These are phyloP conservation scores for Sedum album DNA, from an alignment of 164 flowering plant species.

Conservation along the genomic window DNA sequence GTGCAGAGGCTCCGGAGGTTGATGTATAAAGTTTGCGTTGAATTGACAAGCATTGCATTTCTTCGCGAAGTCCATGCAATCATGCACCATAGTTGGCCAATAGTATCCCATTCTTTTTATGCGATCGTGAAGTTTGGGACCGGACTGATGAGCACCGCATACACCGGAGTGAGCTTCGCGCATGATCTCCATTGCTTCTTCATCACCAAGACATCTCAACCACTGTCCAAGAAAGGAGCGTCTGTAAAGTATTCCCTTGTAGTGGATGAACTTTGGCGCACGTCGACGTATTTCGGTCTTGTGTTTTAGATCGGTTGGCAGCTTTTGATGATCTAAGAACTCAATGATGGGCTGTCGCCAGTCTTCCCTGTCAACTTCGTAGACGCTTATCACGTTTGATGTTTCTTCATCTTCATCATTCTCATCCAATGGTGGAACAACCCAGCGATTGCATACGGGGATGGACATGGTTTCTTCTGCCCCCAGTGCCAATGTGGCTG, in stretches of 20 bases:
- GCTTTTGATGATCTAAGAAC: neutral
- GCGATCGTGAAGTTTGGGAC: conserved; percentile 15
- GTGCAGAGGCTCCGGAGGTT: conserved; percentile 8
- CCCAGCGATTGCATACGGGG: neutral
- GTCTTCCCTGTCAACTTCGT: neutral
- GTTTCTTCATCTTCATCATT: neutral
- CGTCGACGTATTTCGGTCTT: conserved; percentile 6
- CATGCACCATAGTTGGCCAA: neutral
- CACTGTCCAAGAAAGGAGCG: conserved; percentile 7
- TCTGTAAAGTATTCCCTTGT: conserved; percentile 11
- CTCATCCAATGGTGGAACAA: neutral
- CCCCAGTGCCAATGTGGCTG: neutral
- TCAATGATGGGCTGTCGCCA: conserved; percentile 9
- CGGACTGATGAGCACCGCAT: conserved; percentile 19
- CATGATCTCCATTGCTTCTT: neutral
- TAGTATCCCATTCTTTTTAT: neutral
- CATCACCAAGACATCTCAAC: neutral
- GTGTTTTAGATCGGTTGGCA: neutral
- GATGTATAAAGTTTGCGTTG: conserved; percentile 1
- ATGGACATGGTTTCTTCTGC: neutral
- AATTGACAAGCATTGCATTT: neutral
- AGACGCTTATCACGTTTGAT: neutral
- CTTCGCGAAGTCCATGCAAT: neutral
- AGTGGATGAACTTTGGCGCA: conserved; percentile 9
- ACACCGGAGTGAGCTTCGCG: conserved; percentile 13